phyloP scores from a whole-genome alignment of 2,329 filamentous ascomycete genomes.

The Stylonectria norvegica region DNA sequence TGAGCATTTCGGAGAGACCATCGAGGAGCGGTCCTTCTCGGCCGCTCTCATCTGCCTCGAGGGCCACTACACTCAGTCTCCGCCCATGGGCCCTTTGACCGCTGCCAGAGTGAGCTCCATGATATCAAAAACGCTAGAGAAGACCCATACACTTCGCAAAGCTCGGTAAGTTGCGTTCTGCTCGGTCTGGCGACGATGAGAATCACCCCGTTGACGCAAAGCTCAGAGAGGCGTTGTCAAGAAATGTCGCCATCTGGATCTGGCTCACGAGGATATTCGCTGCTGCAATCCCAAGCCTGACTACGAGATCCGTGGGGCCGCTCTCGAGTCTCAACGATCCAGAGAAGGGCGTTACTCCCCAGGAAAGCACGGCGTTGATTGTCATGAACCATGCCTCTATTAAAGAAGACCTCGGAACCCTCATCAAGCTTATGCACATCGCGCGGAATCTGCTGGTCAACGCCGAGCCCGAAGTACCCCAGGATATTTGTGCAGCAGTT shows the following conservation, averaged over 20 bases:
- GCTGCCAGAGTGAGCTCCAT: conserved; percentile 54
- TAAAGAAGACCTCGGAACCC: conserved; percentile 59
- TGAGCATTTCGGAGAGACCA: conserved; percentile 41
- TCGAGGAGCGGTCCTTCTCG: conserved; percentile 62
- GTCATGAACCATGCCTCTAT: conserved; percentile 59
- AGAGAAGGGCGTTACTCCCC: conserved; percentile 55
- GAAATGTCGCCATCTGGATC: conserved; percentile 64
- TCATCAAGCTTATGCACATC: conserved; percentile 67
- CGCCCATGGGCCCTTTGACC: conserved; percentile 55
- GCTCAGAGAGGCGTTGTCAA: conserved; percentile 55
- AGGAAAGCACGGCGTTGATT: conserved; percentile 61
- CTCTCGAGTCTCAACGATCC: conserved; percentile 51
- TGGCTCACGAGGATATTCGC: conserved; percentile 61
- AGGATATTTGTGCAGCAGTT: conserved; percentile 62
- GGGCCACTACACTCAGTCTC: conserved; percentile 56
- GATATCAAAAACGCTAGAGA: conserved; percentile 59
- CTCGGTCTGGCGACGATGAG: not conserved
- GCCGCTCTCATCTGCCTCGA: conserved; percentile 60
- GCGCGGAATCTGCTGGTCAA: conserved; percentile 63
- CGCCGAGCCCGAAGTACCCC: conserved; percentile 60
- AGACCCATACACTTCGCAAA: conserved; percentile 59
- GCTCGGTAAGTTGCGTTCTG: conserved; percentile 52
- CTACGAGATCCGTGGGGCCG: conserved; percentile 56
- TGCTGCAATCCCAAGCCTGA: conserved; percentile 58
- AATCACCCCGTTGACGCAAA: conserved; percentile 11